Conservation (phyloP, 768 basidiomycete species). For the Lactifluus subvellereus region DNA sequence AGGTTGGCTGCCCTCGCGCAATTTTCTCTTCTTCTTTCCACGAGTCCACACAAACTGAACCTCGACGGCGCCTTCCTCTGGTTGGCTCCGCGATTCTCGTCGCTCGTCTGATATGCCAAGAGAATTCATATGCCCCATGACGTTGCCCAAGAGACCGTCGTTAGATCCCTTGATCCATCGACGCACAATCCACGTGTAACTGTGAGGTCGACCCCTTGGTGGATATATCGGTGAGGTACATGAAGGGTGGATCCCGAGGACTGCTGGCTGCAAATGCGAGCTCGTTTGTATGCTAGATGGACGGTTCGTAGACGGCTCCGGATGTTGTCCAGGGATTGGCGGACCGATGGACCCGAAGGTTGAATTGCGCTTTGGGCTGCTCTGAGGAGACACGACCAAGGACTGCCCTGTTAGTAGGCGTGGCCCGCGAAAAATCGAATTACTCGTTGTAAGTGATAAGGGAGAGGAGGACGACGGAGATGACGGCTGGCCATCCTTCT, state of each 20-base stretch:
- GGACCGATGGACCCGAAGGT: slow-evolving; percentile 12
- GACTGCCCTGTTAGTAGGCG: slow-evolving; percentile 11
- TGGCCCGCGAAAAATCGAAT: slow-evolving; percentile 2
- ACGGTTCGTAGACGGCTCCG: slow-evolving; percentile 1
- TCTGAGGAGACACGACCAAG: slow-evolving; percentile 4
- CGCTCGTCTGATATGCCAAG: slow-evolving; percentile 24
- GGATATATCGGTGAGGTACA: slow-evolving; percentile 45
- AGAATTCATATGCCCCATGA: slow-evolving; percentile 37
- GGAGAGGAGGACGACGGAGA: slow-evolving; percentile 13
- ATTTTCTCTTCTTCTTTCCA: slow-evolving; percentile 33
- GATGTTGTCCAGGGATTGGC: slow-evolving; percentile 13
- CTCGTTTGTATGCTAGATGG: slow-evolving; percentile 5
- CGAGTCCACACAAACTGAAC: slow-evolving; percentile 78
- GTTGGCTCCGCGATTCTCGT: slow-evolving; percentile 12
- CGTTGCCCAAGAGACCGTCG: slow-evolving; percentile 40
- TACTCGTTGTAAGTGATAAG: slow-evolving; percentile 3
- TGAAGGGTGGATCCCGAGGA: slow-evolving; percentile 67
- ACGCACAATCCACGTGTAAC: slow-evolving; percentile 73
- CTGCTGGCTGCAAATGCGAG: slow-evolving; percentile 35
- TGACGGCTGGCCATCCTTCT: slow-evolving; percentile 35
- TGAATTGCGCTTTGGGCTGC: slow-evolving; percentile 25
- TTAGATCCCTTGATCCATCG: slow-evolving; percentile 65
- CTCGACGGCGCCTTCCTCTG: slow-evolving; percentile 40
- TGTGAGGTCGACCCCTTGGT: slow-evolving; percentile 37
- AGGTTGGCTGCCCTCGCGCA: background rate